phyloP scores from a whole-genome alignment of 2,329 filamentous ascomycete species.

The Talaromyces sp. region DNA sequence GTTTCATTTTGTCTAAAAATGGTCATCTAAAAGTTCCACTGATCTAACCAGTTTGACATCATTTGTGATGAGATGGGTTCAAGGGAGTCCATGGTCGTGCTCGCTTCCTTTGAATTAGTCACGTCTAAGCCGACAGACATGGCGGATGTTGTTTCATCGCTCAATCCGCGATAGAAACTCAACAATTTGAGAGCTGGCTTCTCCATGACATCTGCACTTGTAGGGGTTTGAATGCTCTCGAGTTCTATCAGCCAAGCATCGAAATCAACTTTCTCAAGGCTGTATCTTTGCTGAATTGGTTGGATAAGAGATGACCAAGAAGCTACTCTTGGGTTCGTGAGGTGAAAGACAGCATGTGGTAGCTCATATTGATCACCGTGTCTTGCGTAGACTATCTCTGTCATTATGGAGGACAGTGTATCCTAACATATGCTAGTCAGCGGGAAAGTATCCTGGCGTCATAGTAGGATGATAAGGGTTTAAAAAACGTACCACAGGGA shows the following conservation, averaged over 20 bases:
- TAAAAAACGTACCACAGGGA: conserved; percentile 21
- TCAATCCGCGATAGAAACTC: conserved; percentile 50
- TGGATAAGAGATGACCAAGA: conserved; percentile 48
- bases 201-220: conserved; percentile 41
- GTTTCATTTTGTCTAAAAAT: no score
- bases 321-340: conserved; percentile 50
- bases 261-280: conserved; percentile 46
- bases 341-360: conserved; percentile 45
- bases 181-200: conserved; percentile 59
- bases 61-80: conserved; percentile 47
- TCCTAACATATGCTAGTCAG: conserved; percentile 25
- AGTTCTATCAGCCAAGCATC: conserved; percentile 52
- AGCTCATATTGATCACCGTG: conserved; percentile 22
- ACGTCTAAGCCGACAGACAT: conserved; percentile 48
- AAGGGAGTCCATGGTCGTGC: conserved; percentile 49
- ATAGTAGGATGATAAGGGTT: not conserved
- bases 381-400: conserved; percentile 49
- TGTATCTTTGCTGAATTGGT: conserved; percentile 49
- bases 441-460: not conserved
- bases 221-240: conserved; percentile 44
- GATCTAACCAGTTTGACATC: conserved; percentile 46
- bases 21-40: conserved; percentile 21
- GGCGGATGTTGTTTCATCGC: conserved; percentile 21
- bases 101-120: conserved; percentile 44
- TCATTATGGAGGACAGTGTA: conserved; percentile 47